Evolutionary conservation across 495 filamentous ascomycete genomes (phyloP).

Genomic region (Parmelia sp.): DNA sequence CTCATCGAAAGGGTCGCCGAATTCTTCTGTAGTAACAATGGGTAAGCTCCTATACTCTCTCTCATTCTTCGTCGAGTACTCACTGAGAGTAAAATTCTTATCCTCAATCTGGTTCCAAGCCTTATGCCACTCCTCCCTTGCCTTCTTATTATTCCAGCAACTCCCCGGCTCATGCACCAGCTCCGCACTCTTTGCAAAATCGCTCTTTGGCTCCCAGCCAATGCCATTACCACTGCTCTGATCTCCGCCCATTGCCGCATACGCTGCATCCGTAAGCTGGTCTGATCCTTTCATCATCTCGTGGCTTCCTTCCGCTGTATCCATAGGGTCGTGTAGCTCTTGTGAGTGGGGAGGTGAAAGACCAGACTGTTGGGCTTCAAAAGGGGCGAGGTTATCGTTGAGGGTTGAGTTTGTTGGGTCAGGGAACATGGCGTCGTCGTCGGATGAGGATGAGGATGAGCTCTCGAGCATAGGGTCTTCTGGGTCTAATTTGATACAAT

Average conservation of each 20-base stretch:
- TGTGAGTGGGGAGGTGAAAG: constrained; percentile 37
- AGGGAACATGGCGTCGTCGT: constrained; percentile 29
- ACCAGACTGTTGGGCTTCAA: constrained; percentile 41
- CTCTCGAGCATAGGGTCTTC: constrained; percentile 54
- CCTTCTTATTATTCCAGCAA: constrained; percentile 54
- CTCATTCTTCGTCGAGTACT: constrained; percentile 9
- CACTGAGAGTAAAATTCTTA: constrained; percentile 44
- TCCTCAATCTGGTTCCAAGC: constrained; percentile 45
- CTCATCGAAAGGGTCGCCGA: constrained; percentile 57
- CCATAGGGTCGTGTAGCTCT: constrained; percentile 16
- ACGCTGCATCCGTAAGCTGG: not conserved
- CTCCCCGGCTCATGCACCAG: constrained; percentile 35
- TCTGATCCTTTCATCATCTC: not conserved
- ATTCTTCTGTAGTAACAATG: constrained; percentile 37
- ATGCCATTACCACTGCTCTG: not conserved
- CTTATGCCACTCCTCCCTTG: constrained; percentile 54
- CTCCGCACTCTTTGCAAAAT: constrained; percentile 25
- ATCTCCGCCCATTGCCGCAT: not conserved
- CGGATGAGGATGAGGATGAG: constrained; percentile 36
- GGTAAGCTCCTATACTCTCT: not conserved
- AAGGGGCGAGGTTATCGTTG: constrained; percentile 34
- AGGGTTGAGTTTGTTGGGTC: constrained; percentile 19
- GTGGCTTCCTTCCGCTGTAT: constrained; percentile 9
- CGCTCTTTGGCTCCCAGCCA: constrained; percentile 3
- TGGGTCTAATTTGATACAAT: no score